Evolutionary conservation across 169 alveolate genomes (phyloP), one percentile per base, ranked within the genome.

Genomic region (Plasmodium gaboni): DNA sequence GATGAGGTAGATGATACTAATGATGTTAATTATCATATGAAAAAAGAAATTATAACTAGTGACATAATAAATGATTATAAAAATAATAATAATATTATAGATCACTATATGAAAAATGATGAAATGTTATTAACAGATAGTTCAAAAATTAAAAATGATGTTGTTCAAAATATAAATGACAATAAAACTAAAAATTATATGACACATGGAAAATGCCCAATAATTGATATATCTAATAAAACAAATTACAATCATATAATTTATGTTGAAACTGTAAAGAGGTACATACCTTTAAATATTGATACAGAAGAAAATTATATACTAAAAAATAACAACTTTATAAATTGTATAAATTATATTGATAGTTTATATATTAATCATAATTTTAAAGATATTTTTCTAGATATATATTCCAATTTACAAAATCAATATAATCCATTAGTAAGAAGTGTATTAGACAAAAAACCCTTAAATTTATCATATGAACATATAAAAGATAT

Each of bases 351-450:
- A 13, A 10, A 76, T 4, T 57, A 76, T 57, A 51, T 55, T n/a
- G 65, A 26, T 64, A 64, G 88, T 48, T 22, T 76, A 48, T 51
- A 63, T 57, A 13, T 76, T 32, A 61, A 76, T 76, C 19, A 50
- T 15, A 42, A 76, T 17, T 76, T 76, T 61, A 76, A 76, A 64
- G 17, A 76, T 2, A 26, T 76, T 15, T 76, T 63, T 38, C 2
- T 24, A 6, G 68, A 63, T 22, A 46, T 76, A 26, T 76, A 63
- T 53, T 46, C 88, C 1, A 48, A 76, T 13, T 63, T 64, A 13
- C 44, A 76, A 46, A 10, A 15, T 63, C n/a, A 63, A n/a, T 32
- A 5, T 32, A 76, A 76, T 55, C 76, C 88, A 19, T 57, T 76
- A 10, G 57, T 63, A 17, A 51, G n/a, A 61, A 48, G 3, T 64